phyloP scores from a whole-genome alignment of 495 filamentous ascomycete species.

The Talaromyces thailandensis region DNA sequence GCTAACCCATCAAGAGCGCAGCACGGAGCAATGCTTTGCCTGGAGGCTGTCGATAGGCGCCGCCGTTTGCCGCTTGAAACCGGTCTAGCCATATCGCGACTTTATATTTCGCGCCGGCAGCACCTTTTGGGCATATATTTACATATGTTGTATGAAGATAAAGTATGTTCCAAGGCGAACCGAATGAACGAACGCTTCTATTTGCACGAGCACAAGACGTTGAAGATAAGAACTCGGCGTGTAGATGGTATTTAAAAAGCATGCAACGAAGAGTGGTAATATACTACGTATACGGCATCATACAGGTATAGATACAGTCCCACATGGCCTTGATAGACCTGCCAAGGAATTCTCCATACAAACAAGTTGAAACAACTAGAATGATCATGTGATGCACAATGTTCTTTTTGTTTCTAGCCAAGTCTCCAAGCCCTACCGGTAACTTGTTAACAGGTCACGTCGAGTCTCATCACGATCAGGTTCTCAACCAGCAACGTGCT shows the following conservation, averaged over 20 bases:
- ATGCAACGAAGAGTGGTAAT: not conserved
- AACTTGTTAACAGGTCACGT: not conserved
- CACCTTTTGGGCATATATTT: not conserved
- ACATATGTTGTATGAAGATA: not conserved
- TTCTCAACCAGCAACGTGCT: not conserved
- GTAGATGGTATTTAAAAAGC: not conserved
- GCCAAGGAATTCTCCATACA: not conserved
- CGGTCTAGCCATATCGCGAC: not conserved
- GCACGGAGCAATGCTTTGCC: not conserved
- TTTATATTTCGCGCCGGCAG: not conserved
- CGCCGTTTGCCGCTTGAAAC: not conserved
- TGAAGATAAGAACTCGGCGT: not conserved
- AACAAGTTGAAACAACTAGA: not conserved
- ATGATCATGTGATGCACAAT: not conserved
- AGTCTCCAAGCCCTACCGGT: not conserved
- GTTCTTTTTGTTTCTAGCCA: slow-evolving; percentile 1
- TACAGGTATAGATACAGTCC: not conserved
- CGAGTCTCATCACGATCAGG: not conserved
- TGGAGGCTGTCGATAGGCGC: not conserved
- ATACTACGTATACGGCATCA: not conserved
- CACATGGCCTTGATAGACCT: not conserved
- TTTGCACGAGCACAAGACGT: not conserved
- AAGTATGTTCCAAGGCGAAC: not conserved
- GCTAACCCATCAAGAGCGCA: not conserved
- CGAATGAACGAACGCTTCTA: not conserved